Evolutionary conservation across 257 asterid genomes (phyloP).

Genomic region (Solanum clarkiae): DNA sequence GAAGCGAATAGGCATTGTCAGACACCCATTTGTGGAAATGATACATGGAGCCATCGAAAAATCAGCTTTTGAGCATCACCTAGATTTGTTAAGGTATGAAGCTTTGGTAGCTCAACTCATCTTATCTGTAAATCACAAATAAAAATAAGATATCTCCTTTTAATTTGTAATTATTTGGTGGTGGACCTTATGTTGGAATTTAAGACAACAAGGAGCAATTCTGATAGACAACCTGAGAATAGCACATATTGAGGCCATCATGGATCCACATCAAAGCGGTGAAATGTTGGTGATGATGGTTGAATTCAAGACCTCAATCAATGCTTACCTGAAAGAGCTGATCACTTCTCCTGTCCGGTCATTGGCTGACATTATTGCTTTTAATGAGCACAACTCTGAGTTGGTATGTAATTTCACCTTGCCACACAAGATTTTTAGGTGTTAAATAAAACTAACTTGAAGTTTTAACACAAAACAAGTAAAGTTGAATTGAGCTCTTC

Average conservation of each 20-base stretch:
- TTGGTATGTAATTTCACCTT: background rate
- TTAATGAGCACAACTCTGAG: slow-evolving; percentile 21
- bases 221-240: slow-evolving; percentile 24
- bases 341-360: slow-evolving; percentile 33
- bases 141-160: background rate
- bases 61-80: slow-evolving; percentile 10
- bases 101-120: background rate
- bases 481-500: background rate
- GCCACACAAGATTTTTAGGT: background rate
- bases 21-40: slow-evolving; percentile 11
- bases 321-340: slow-evolving; percentile 22
- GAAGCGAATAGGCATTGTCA: slow-evolving; percentile 29
- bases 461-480: background rate
- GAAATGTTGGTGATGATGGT: slow-evolving; percentile 4
- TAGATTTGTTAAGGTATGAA: slow-evolving; percentile 21
- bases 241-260: slow-evolving; percentile 2
- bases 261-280: background rate
- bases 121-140: background rate
- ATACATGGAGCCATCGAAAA: background rate
- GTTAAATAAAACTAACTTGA: background rate
- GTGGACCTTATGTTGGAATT: background rate
- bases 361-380: slow-evolving; percentile 25
- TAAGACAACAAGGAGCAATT: slow-evolving; percentile 22
- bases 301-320: slow-evolving; percentile 29
- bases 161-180: background rate